Evolutionary conservation across 2,329 filamentous ascomycete genomes (phyloP).

Genomic region (Alternaria viburni): DNA sequence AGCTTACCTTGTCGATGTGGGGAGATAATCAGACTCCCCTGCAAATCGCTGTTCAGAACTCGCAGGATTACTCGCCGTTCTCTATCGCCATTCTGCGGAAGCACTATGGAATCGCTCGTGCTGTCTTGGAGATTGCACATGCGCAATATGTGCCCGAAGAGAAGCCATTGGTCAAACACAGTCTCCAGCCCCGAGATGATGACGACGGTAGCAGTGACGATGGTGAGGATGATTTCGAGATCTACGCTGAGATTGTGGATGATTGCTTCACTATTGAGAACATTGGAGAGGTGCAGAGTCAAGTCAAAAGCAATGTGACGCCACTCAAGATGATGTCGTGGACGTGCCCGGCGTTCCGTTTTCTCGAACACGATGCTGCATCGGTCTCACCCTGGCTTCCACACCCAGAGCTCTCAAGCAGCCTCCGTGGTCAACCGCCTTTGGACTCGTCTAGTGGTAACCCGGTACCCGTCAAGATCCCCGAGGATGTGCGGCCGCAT

Average conservation of each 20-base stretch:
- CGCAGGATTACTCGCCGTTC: slow-evolving; percentile 64
- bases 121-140: slow-evolving; percentile 72
- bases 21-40: slow-evolving; percentile 61
- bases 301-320: slow-evolving; percentile 68
- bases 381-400: background rate
- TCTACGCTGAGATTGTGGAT: slow-evolving; percentile 63
- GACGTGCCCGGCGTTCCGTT: slow-evolving; percentile 14
- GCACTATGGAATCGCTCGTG: slow-evolving; percentile 67
- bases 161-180: slow-evolving; percentile 50
- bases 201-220: slow-evolving; percentile 40
- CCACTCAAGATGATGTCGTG: slow-evolving; percentile 62
- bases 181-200: slow-evolving; percentile 51
- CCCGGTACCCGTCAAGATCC: slow-evolving; percentile 1
- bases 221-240: slow-evolving; percentile 41
- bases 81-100: slow-evolving; percentile 71
- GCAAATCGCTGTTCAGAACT: slow-evolving; percentile 66
- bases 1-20: slow-evolving; percentile 67
- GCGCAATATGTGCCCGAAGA: slow-evolving; percentile 70
- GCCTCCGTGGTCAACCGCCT: background rate
- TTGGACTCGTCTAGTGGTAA: background rate
- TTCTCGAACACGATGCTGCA: slow-evolving; percentile 7
- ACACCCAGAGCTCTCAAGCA: background rate
- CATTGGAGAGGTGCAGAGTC: slow-evolving; percentile 70
- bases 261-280: slow-evolving; percentile 77
- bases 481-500: slow-evolving; percentile 1